A percentile compares a stretch with the other conserved stretches of the same genome.
phyloP scores from a whole-genome alignment of 2,329 filamentous ascomycete genomes.

The Stachybotrys echinatus region DNA sequence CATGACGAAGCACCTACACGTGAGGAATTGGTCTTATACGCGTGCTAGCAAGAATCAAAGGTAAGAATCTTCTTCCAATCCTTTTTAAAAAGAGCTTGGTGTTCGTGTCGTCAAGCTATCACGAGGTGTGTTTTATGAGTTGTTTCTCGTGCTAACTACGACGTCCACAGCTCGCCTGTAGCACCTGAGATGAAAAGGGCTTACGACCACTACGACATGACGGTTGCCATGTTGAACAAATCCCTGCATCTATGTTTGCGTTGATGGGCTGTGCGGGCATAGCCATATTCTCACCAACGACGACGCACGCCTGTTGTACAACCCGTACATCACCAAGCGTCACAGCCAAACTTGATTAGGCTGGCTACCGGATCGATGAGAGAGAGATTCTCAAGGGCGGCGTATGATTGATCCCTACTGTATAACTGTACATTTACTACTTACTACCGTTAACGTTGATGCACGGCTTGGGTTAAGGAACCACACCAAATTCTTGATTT shows the following conservation, averaged over 20 bases:
- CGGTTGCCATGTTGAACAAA: constrained; percentile 68
- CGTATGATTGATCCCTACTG: not conserved
- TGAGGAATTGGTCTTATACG: not conserved
- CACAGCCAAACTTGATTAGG: no score
- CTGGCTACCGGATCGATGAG: constrained; percentile 4
- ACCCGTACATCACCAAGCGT: no score
- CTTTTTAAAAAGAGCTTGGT: not conserved
- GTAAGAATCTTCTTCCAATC: not conserved
- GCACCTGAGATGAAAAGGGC: constrained; percentile 9
- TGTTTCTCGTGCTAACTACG: not conserved
- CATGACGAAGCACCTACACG: constrained; percentile 8
- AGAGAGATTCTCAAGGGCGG: constrained; percentile 1
- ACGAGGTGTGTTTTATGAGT: no score
- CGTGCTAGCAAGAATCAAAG: not conserved
- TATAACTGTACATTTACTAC: not conserved
- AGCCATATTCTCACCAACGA: no score
- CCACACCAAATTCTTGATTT: no score
- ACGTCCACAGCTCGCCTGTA: not conserved
- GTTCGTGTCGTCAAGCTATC: no score
- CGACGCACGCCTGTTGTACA: no score
- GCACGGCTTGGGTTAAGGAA: no score
- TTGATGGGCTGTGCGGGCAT: constrained; percentile 28
- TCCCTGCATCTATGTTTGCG: constrained; percentile 63
- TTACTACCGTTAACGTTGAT: no score
- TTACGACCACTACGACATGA: constrained; percentile 62